Percentiles rank a stretch among this genome's conserved stretches.
These are phyloP conservation scores for Aspergillus costaricaensis DNA, from an alignment of 2,329 filamentous ascomycete species.

Conservation along the genomic window DNA sequence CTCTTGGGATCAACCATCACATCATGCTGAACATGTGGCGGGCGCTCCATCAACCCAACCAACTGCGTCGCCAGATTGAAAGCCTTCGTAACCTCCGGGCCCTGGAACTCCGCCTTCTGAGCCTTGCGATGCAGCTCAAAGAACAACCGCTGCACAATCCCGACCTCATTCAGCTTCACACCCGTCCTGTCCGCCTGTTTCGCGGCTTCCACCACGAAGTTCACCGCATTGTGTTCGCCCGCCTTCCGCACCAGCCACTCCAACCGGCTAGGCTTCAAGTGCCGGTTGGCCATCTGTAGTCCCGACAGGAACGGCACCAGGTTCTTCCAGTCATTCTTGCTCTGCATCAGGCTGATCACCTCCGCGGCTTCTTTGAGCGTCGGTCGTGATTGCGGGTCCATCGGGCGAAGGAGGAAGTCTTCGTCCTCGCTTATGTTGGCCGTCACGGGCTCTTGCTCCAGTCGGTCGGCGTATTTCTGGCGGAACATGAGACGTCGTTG, in stretches of 20 bases:
- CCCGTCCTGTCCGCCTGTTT: constrained; percentile 39
- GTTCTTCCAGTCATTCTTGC: constrained; percentile 44
- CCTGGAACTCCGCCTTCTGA: constrained; percentile 36
- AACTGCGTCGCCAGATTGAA: constrained; percentile 38
- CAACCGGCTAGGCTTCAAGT: constrained; percentile 27
- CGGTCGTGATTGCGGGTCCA: constrained; percentile 37
- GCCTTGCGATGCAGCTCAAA: constrained; percentile 41
- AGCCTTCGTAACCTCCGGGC: constrained; percentile 30
- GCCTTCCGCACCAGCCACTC: constrained; percentile 43
- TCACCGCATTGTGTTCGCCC: constrained; percentile 37
- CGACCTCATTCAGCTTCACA: constrained; percentile 33
- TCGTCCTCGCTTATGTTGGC: constrained; percentile 41
- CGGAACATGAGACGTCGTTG: constrained; percentile 46
- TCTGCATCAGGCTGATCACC: constrained; percentile 40
- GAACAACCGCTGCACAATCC: constrained; percentile 38
- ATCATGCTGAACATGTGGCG: constrained; percentile 32
- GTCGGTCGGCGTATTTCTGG: constrained; percentile 35
- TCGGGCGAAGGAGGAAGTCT: constrained; percentile 43
- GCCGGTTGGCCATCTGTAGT: constrained; percentile 33
- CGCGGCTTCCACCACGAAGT: constrained; percentile 39
- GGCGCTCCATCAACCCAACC: constrained; percentile 38
- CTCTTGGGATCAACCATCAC: constrained; percentile 38
- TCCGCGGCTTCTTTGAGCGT: constrained; percentile 33
- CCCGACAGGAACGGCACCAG: constrained; percentile 45
- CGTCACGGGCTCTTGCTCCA: constrained; percentile 44